Conservation (phyloP, 140 eudicot genomes). For the Erigeron philadelphicus region DNA sequence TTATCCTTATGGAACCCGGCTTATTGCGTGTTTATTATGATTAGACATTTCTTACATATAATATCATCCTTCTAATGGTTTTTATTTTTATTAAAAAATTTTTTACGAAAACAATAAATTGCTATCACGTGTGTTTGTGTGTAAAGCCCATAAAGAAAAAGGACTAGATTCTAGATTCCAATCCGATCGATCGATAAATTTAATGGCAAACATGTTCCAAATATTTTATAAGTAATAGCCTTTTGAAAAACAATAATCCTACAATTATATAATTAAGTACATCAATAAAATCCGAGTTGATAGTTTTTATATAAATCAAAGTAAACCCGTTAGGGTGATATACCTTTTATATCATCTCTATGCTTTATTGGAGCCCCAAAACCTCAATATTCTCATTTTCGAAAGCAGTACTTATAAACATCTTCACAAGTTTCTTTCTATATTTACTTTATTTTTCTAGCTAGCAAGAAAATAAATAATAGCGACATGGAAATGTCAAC, state of each 20-base stretch:
- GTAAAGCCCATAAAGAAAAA: not conserved
- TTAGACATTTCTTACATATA: too few species aligned
- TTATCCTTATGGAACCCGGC: too few species aligned
- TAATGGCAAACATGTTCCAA: constrained; percentile 30
- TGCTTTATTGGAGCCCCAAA: constrained; percentile 28
- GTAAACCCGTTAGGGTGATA: constrained; percentile 28
- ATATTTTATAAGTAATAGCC: constrained; percentile 19
- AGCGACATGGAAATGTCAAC: constrained; percentile 8
- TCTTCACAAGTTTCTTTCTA: not conserved
- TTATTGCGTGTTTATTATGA: too few species aligned
- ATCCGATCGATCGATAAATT: constrained; percentile 12
- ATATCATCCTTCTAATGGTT: too few species aligned
- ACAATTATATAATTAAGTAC: constrained; percentile 8
- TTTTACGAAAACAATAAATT: too few species aligned
- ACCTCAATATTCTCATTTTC: constrained; percentile 6
- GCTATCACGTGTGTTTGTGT: too few species aligned
- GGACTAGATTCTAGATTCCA: constrained; percentile 19
- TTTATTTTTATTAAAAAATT: too few species aligned
- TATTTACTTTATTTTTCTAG: too few species aligned
- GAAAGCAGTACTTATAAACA: not conserved
- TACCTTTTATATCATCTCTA: constrained; percentile 33
- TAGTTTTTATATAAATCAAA: not conserved
- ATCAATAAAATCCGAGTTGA: not conserved
- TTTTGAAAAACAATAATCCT: constrained; percentile 17
- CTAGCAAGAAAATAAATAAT: too few species aligned